These are phyloP conservation scores for Coniosporium apollinis DNA, from an alignment of 495 filamentous ascomycete genomes.

Conservation along the genomic window DNA sequence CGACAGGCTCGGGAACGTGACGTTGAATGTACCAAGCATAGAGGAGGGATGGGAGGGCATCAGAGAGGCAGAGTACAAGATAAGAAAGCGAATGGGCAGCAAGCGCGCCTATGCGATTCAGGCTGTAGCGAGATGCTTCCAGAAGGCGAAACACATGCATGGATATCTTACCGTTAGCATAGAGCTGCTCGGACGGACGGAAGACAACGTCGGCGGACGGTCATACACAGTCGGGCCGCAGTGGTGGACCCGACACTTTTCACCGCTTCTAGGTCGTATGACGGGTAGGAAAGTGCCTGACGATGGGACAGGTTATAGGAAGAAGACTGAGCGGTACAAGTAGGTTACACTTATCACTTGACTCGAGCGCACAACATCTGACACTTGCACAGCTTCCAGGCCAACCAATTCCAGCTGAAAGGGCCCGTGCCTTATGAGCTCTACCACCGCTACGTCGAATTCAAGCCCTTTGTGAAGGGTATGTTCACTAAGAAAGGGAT, in stretches of 20 bases:
- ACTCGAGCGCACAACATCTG: not conserved
- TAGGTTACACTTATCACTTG: constrained; percentile 25
- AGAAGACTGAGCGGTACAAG: constrained; percentile 55
- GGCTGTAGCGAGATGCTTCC: constrained; percentile 41
- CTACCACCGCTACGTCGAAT: constrained; percentile 85
- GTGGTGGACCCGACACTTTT: constrained; percentile 69
- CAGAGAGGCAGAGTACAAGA: constrained; percentile 43
- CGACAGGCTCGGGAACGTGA: constrained; percentile 72
- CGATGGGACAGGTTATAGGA: constrained; percentile 24
- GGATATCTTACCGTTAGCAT: constrained; percentile 52
- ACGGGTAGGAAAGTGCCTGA: constrained; percentile 53
- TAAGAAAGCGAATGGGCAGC: constrained; percentile 71
- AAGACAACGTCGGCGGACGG: constrained; percentile 51
- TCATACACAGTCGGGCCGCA: constrained; percentile 57
- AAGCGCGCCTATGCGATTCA: constrained; percentile 67
- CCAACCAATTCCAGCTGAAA: constrained; percentile 73
- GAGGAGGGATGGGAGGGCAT: constrained; percentile 51
- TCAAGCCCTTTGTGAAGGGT: constrained; percentile 71
- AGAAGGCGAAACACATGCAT: constrained; percentile 35
- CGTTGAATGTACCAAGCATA: constrained; percentile 40
- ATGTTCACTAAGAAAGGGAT: constrained; percentile 72
- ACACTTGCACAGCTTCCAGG: constrained; percentile 53
- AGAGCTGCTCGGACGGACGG: constrained; percentile 55
- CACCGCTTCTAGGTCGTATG: constrained; percentile 73
- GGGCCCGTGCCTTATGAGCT: constrained; percentile 65